Evolutionary conservation across 345 rosid species (phyloP), one percentile per base, ranked within the genome.

Genomic region (Citrus medica): DNA sequence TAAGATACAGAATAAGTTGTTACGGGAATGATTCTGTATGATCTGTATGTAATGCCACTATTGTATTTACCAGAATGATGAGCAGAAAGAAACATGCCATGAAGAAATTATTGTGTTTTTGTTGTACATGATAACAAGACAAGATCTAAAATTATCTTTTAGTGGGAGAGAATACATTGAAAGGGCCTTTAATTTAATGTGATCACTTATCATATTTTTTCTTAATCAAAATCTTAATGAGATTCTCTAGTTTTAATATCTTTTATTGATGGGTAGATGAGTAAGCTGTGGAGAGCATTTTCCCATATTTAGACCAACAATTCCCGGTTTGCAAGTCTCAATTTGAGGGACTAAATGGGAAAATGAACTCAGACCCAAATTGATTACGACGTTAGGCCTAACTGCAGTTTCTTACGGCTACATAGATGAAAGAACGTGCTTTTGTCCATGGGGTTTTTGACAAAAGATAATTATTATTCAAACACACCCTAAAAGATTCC

Each of bases 351-450:
- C 56, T 78, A 61, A 37, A 69, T 58, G 82, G 35, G 75, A 73
- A 30, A 70, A 68, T 32, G 37, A 83, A 60, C 69, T 40, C 8
- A 37, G 22, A 53, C 71, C 80, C 30, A 64, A 74, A 28, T 22
- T 17, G 75, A 85, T 37, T 35, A 17, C 71, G 77, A 75, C 82
- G 74, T 12, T 1, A 17, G 65, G 59, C 81, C 84, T 78, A 82
- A 80, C 76, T 28, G 51, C 80, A 58, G 16, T 46, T 46, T 12
- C 16, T 46, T 46, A 21, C 59, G 13, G 67, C 3, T 13, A 32
- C 38, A 17, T 17, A 32, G 7, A 3, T 32, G 19, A 1, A 62
- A 30, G 16, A 63, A 14, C 17, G 0, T 30, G 22, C 25, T 66
- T 35, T 66, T 66, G n/a, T 66, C 4, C 35, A 12, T 3, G 22